phyloP scores from a whole-genome alignment of 83 land plant genomes.

The Thuja plicata region DNA sequence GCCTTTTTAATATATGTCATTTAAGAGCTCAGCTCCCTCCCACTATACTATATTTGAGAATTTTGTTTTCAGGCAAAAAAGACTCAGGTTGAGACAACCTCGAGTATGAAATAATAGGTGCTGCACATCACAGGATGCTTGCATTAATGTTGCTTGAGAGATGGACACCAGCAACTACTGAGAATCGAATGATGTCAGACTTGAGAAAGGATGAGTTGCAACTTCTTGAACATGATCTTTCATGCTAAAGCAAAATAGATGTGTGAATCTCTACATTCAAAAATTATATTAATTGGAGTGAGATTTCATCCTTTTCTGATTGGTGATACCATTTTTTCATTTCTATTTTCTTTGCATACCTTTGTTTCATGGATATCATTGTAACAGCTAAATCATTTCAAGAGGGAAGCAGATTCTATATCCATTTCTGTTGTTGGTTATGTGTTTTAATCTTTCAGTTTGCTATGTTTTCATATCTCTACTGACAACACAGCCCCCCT shows the following conservation, averaged over 20 bases:
- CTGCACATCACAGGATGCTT: background rate
- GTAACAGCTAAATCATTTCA: background rate
- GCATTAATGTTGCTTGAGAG: background rate
- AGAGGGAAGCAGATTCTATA: background rate
- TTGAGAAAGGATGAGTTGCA: background rate
- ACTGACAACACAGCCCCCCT: background rate
- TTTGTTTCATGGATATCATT: background rate
- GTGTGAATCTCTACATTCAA: background rate
- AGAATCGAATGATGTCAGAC: background rate
- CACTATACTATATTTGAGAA: background rate
- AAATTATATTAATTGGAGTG: background rate
- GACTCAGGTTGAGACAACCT: background rate
- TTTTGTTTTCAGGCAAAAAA: background rate
- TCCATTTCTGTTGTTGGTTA: background rate
- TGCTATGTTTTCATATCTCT: background rate
- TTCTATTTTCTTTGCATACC: background rate
- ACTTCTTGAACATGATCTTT: background rate
- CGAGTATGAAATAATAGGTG: background rate
- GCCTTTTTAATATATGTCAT: background rate
- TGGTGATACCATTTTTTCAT: background rate
- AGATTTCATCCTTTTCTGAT: background rate
- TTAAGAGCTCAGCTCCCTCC: background rate
- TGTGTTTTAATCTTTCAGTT: background rate
- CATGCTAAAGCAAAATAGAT: background rate
- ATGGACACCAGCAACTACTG: background rate